Evolutionary conservation across 352 stramenopile species (phyloP).

Genomic region (Globisporangium nagaii): DNA sequence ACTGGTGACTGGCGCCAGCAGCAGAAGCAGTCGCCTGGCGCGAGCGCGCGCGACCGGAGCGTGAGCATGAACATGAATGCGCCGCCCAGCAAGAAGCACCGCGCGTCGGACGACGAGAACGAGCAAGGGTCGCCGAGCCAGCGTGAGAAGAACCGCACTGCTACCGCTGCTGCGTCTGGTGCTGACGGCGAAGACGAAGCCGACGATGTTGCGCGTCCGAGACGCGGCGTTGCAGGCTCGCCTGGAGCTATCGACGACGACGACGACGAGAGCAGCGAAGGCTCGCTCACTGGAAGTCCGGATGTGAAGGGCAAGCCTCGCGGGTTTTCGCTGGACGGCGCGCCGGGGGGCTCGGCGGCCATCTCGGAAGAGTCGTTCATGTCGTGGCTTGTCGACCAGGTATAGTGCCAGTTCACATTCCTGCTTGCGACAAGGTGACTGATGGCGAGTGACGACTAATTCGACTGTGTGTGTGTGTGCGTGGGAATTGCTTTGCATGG

Average conservation of each 20-base stretch:
- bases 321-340: neutral
- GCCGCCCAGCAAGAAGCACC: conserved; percentile 75
- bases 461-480: no score
- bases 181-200: neutral
- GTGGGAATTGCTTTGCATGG: no score
- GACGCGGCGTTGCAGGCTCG: neutral
- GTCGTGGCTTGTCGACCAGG: conserved; percentile 63
- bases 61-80: conserved; percentile 67
- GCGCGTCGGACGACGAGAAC: conserved; percentile 68
- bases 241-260: conserved; percentile 1
- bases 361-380: conserved; percentile 79
- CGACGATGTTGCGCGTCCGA: neutral
- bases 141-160: neutral
- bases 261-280: conserved; percentile 5
- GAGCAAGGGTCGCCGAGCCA: conserved; percentile 23
- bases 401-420: neutral
- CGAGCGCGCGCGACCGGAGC: conserved; percentile 44
- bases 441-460: no score
- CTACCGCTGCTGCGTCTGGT: no score
- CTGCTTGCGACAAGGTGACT: no score
- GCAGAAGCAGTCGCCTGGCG: conserved; percentile 6
- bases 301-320: neutral
- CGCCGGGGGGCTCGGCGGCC: conserved; percentile 21
- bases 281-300: neutral
- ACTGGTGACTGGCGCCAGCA: neutral